Percentiles rank a stretch among this genome's conserved stretches.
phyloP scores from a whole-genome alignment of 345 rosid genomes.

The Kandelia obovata region DNA sequence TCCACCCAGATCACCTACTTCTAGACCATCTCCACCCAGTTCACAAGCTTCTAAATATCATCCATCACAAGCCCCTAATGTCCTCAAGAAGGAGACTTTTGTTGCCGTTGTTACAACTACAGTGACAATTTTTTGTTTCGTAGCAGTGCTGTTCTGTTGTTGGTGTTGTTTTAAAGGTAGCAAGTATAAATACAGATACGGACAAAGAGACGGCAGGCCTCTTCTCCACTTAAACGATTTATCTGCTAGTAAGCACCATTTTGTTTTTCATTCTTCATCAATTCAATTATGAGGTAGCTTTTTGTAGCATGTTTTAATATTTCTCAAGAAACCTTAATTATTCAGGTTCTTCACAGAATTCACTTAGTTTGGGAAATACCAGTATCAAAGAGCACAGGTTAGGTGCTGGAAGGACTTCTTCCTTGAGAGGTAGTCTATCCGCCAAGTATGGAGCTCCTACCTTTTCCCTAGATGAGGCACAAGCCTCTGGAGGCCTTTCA shows the following conservation, averaged over 20 bases:
- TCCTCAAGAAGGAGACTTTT: neutral
- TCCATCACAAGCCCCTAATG: too few species aligned
- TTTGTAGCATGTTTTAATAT: neutral
- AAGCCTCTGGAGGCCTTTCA: neutral
- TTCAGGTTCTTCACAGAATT: constrained; percentile 22
- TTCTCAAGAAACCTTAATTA: neutral
- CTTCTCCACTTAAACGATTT: constrained; percentile 20
- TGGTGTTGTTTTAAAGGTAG: constrained; percentile 12
- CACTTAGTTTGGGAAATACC: constrained; percentile 12
- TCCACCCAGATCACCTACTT: constrained; percentile 8
- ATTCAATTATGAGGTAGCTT: neutral
- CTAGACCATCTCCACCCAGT: constrained; percentile 26
- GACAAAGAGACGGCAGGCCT: constrained; percentile 21
- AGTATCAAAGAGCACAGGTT: neutral
- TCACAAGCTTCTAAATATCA: constrained; percentile 4
- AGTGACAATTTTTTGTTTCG: constrained; percentile 19
- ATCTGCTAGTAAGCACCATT: constrained; percentile 15
- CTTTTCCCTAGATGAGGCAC: neutral
- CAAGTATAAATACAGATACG: constrained; percentile 2
- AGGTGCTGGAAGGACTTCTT: neutral
- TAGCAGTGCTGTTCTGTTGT: constrained; percentile 21
- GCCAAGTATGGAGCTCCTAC: constrained; percentile 2
- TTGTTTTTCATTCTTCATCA: neutral
- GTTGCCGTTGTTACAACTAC: constrained; percentile 22
- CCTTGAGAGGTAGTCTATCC: constrained; percentile 2